Evolutionary conservation across 106 monocot species (phyloP).

Genomic region (Allium sativum): DNA sequence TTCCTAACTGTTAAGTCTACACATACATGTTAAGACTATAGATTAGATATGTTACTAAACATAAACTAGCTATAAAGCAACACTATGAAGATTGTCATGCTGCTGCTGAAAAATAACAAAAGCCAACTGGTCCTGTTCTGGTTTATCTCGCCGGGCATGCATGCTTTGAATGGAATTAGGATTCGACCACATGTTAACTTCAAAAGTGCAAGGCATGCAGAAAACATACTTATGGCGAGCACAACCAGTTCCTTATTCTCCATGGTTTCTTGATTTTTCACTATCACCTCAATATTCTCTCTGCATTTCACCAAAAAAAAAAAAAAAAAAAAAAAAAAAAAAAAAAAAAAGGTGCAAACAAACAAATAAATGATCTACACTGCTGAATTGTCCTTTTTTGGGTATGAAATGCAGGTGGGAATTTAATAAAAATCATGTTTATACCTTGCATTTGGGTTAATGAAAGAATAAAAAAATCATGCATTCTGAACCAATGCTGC

Average conservation of each 20-base stretch:
- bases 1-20: no score
- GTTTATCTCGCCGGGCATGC: conserved; percentile 1
- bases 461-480: no score
- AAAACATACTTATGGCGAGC: conserved; percentile 21
- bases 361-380: neutral
- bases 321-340: no score
- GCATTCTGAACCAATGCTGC: no score
- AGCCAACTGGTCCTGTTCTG: conserved; percentile 23
- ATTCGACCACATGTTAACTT: conserved; percentile 26
- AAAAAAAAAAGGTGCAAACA: no score
- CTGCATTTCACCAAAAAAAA: no score
- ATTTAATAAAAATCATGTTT: no score
- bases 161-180: conserved; percentile 7
- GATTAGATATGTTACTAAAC: no score
- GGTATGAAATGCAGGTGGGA: no score
- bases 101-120: conserved; percentile 32
- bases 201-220: conserved; percentile 29
- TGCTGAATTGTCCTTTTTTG: no score
- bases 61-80: conserved; percentile 19
- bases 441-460: no score
- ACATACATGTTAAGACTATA: no score
- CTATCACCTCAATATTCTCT: conserved; percentile 25
- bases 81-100: conserved; percentile 25
- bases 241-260: conserved; percentile 38
- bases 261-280: conserved; percentile 24